Conservation (phyloP, 164 flowering plant genomes). For the Brasenia schreberi region DNA sequence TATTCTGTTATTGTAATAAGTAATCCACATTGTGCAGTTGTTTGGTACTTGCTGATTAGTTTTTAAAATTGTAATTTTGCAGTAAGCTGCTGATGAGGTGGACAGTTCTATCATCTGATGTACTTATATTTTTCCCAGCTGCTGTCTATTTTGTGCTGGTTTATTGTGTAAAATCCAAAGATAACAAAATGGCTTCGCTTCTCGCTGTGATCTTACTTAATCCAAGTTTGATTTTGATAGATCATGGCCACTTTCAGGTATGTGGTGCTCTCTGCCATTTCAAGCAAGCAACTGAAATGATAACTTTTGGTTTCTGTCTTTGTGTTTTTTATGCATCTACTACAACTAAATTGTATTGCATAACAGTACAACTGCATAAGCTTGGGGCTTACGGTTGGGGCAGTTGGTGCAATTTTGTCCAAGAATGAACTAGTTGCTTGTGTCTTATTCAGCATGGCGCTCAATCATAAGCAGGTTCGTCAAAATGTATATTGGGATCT, state of each 20-base stretch:
- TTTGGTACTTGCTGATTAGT: neutral
- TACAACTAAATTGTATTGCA: neutral
- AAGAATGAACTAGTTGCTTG: constrained; percentile 52
- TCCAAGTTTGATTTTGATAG: constrained; percentile 74
- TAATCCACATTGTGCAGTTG: neutral
- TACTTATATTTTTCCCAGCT: constrained; percentile 67
- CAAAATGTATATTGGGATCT: no score
- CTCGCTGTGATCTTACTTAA: constrained; percentile 54
- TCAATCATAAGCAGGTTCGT: constrained; percentile 89
- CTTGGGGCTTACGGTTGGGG: constrained; percentile 81
- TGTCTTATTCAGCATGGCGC: constrained; percentile 60
- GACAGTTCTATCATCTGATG: constrained; percentile 83
- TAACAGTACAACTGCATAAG: constrained; percentile 89
- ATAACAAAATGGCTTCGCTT: constrained; percentile 52
- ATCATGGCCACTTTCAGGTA: constrained; percentile 99
- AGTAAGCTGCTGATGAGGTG: constrained; percentile 91
- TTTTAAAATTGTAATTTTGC: constrained; percentile 12
- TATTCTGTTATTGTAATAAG: no score
- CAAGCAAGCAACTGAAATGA: neutral
- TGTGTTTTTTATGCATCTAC: no score
- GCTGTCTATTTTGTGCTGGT: constrained; percentile 42
- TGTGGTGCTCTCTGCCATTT: neutral
- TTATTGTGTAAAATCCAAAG: constrained; percentile 22
- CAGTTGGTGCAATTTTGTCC: constrained; percentile 73
- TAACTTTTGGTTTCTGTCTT: neutral